phyloP scores from a whole-genome alignment of 2,329 filamentous ascomycete genomes.

The Falciphora oryzae region DNA sequence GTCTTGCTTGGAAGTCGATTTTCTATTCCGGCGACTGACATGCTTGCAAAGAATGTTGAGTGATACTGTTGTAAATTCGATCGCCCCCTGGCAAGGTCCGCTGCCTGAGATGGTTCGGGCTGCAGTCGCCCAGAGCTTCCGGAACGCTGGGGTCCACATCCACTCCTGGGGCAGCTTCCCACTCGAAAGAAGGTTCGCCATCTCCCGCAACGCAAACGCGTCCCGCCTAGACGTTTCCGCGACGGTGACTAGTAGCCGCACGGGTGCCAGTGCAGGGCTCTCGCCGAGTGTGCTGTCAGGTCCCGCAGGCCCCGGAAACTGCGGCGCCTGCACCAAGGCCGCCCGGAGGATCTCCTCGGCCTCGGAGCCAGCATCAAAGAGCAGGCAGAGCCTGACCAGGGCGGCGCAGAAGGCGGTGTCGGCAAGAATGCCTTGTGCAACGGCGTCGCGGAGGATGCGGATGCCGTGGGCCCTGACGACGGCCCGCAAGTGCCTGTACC shows the following conservation, averaged over 20 bases:
- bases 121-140: constrained; percentile 33
- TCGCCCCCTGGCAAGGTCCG: constrained; percentile 25
- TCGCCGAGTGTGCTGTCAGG: constrained; percentile 25
- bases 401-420: constrained; percentile 32
- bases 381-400: constrained; percentile 36
- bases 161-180: constrained; percentile 34
- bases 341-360: constrained; percentile 34
- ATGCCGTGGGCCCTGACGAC: constrained; percentile 43
- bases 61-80: constrained; percentile 28
- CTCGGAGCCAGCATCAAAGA: constrained; percentile 31
- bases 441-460: constrained; percentile 34
- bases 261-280: constrained; percentile 20
- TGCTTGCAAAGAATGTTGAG: constrained; percentile 4
- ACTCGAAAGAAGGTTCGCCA: constrained; percentile 29
- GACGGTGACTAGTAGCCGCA: constrained; percentile 21
- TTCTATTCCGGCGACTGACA: neutral
- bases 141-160: constrained; percentile 37
- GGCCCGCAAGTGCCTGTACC: constrained; percentile 40
- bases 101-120: constrained; percentile 29
- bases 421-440: constrained; percentile 36
- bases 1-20: neutral
- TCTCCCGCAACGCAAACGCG: constrained; percentile 30
- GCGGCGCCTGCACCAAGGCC: constrained; percentile 22
- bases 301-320: constrained; percentile 30
- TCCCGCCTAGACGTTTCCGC: constrained; percentile 23